phyloP scores from a whole-genome alignment of 1,139 yeast species.

The Geotrichum klebahnii region DNA sequence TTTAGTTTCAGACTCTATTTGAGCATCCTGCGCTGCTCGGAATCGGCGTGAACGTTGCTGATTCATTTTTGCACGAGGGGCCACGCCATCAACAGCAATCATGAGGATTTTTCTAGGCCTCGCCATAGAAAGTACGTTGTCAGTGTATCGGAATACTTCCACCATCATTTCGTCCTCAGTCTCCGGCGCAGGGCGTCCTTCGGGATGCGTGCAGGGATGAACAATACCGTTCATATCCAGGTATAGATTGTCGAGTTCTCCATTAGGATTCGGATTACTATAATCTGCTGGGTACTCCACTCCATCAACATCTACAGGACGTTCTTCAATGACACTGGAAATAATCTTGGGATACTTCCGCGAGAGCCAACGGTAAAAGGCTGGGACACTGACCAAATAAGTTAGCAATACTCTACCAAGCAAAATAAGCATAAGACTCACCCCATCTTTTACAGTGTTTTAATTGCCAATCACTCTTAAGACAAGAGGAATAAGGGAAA shows the following conservation, averaged over 20 bases:
- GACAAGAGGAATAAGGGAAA: too few relatives aligned
- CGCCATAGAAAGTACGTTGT: constrained; percentile 85
- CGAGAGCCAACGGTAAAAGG: constrained; percentile 94
- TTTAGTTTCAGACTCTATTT: constrained; percentile 40
- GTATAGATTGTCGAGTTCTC: constrained; percentile 86
- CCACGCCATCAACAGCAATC: constrained; percentile 98
- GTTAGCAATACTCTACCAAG: background rate
- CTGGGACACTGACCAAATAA: constrained; percentile 65
- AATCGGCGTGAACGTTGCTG: constrained; percentile 97
- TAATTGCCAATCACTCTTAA: too few relatives aligned
- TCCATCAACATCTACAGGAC: constrained; percentile 53
- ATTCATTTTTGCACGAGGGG: constrained; percentile 98
- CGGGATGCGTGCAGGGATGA: constrained; percentile 97
- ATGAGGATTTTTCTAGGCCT: constrained; percentile 84
- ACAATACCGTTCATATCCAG: constrained; percentile 97
- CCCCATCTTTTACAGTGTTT: too few relatives aligned
- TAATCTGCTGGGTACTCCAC: constrained; percentile 62
- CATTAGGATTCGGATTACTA: constrained; percentile 83
- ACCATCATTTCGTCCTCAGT: constrained; percentile 94
- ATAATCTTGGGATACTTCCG: constrained; percentile 90
- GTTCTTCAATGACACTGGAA: constrained; percentile 82
- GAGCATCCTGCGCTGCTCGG: constrained; percentile 92
- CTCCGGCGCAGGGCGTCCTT: constrained; percentile 86
- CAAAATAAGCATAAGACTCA: background rate
- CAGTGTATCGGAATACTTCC: constrained; percentile 84